A percentile compares a stretch with the other conserved stretches of the same genome.
Evolutionary conservation across 352 stramenopile genomes (phyloP).

Genomic region (Phytopythium oedochilum): DNA sequence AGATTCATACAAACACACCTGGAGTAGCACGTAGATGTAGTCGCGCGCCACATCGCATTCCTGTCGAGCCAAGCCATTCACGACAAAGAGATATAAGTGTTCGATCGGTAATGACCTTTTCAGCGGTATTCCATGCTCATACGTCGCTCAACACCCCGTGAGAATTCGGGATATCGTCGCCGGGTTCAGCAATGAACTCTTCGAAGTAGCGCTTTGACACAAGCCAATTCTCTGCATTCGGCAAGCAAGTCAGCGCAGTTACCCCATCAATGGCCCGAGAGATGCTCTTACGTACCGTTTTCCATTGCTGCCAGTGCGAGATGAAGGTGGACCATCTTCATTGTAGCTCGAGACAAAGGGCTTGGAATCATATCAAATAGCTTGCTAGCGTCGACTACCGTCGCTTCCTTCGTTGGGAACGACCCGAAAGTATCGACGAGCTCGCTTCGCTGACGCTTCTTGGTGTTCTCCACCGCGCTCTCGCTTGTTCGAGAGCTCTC

Average conservation of each 20-base stretch:
- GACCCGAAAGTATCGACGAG: neutral
- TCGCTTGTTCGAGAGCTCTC: conserved; percentile 9
- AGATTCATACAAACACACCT: conserved; percentile 16
- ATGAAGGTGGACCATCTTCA: conserved; percentile 18
- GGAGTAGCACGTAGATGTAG: conserved; percentile 63
- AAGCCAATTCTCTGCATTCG: conserved; percentile 23
- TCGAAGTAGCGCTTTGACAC: conserved; percentile 41
- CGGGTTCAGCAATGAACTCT: conserved; percentile 8
- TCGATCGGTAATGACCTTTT: neutral
- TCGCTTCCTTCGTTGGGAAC: neutral
- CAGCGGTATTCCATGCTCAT: too few relatives aligned
- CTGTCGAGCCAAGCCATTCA: neutral
- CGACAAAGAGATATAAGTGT: neutral
- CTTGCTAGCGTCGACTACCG: conserved; percentile 15
- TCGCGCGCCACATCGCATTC: conserved; percentile 16
- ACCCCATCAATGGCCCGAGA: neutral
- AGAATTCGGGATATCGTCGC: neutral
- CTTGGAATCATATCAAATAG: conserved; percentile 16
- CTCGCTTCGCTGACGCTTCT: conserved; percentile 10
- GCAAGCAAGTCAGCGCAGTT: neutral
- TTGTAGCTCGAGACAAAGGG: conserved; percentile 8
- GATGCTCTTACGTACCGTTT: conserved; percentile 20
- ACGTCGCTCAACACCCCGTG: neutral
- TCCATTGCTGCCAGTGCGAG: conserved; percentile 37
- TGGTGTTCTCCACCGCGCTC: neutral